Evolutionary conservation across 2,329 filamentous ascomycete genomes (phyloP).

Genomic region (Fusarium equiseti): DNA sequence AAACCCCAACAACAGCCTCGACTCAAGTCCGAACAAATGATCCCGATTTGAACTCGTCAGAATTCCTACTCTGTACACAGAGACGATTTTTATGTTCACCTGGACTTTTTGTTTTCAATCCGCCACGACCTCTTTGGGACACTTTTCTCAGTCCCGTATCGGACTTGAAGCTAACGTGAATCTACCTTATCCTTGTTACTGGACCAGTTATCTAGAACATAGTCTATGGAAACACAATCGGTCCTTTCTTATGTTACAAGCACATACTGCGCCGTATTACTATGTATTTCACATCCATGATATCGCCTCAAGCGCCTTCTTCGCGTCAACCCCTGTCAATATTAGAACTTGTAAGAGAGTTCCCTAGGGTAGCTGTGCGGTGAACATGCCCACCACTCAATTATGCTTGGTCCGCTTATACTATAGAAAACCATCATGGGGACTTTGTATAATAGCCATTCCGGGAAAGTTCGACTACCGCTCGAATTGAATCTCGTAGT

Average conservation of each 20-base stretch:
- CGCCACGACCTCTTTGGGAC: neutral
- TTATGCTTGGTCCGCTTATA: constrained; percentile 28
- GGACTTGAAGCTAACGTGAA: neutral
- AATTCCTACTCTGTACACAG: neutral
- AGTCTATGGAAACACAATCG: neutral
- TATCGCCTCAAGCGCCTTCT: neutral
- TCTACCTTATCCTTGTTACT: neutral
- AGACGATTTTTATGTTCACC: no score
- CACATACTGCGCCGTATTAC: neutral
- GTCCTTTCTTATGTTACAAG: neutral
- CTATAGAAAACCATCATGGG: neutral
- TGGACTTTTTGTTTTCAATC: neutral
- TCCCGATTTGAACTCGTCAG: neutral
- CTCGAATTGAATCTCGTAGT: constrained; percentile 11
- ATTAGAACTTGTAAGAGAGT: neutral
- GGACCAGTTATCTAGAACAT: neutral
- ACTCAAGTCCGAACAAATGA: neutral
- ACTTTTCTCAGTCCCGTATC: neutral
- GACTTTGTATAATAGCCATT: neutral
- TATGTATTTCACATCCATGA: neutral
- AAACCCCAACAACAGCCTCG: neutral
- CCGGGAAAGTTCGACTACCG: neutral
- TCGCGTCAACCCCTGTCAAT: neutral
- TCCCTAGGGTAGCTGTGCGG: neutral
- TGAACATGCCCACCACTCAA: neutral